phyloP scores from a whole-genome alignment of 148 eudicot species.

The Polygonum maritimum region DNA sequence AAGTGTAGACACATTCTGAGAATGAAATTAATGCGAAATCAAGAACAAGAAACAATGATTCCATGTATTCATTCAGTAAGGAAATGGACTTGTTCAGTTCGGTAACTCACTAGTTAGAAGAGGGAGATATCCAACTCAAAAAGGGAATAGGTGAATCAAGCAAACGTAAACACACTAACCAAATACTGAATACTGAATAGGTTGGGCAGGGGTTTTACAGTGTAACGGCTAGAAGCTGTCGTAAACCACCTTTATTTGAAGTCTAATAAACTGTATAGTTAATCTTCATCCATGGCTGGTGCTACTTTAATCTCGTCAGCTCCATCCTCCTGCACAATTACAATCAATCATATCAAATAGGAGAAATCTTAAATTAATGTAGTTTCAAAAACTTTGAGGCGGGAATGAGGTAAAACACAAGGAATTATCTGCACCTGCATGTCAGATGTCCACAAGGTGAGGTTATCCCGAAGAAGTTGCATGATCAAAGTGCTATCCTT shows the following conservation, averaged over 20 bases:
- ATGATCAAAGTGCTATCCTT: slow-evolving; percentile 61
- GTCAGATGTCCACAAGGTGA: slow-evolving; percentile 61
- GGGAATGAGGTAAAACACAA: neutral
- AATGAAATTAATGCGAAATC: neutral
- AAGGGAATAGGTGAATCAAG: neutral
- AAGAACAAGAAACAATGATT: neutral
- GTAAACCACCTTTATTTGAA: neutral
- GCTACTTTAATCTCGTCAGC: slow-evolving; percentile 30
- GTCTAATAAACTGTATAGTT: slow-evolving; percentile 17
- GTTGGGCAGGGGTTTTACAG: neutral
- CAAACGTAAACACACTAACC: neutral
- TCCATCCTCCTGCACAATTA: slow-evolving; percentile 24
- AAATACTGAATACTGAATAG: neutral
- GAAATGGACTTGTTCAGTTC: neutral
- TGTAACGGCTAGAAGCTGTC: neutral
- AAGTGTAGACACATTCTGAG: neutral
- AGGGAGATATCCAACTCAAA: neutral
- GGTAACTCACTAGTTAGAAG: neutral
- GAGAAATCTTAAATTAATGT: neutral
- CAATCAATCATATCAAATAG: neutral
- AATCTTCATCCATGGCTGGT: slow-evolving; percentile 10
- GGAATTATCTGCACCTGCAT: slow-evolving; percentile 27
- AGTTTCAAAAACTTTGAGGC: neutral
- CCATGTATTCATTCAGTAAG: neutral
- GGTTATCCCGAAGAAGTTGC: slow-evolving; percentile 62